Percentiles rank a stretch among this genome's conserved stretches.
Conservation (phyloP, 345 rosid species). For the Populus pruinosa region DNA sequence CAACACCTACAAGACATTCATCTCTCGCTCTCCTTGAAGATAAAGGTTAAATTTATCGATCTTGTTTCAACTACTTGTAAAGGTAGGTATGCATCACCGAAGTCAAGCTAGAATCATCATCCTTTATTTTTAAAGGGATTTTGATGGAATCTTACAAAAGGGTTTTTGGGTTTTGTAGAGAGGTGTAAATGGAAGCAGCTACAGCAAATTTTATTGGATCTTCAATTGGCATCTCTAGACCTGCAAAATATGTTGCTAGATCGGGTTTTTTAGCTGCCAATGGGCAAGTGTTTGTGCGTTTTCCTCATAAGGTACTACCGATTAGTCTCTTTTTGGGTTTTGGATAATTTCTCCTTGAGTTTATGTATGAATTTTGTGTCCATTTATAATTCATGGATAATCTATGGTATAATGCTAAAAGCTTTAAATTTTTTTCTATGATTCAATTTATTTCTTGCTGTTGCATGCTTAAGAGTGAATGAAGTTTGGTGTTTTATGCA, state of each 20-base stretch:
- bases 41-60: background rate
- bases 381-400: background rate
- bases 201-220: slow-evolving; percentile 3
- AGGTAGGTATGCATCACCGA: background rate
- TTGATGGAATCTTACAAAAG: background rate
- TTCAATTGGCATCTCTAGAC: slow-evolving; percentile 8
- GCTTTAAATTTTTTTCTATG: background rate
- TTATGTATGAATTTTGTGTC: too few relatives aligned
- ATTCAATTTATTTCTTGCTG: background rate
- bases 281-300: slow-evolving; percentile 33
- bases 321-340: background rate
- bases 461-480: background rate
- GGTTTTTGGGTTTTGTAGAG: background rate
- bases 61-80: background rate
- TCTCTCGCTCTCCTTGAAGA: background rate
- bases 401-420: background rate
- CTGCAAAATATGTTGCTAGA: slow-evolving; percentile 34
- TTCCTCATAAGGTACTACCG: slow-evolving; percentile 33
- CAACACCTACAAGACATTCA: background rate
- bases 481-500: background rate
- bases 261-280: slow-evolving; percentile 35
- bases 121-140: background rate
- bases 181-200: slow-evolving; percentile 1
- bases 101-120: background rate
- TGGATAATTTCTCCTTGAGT: background rate